Conservation (phyloP, 306 rosid species). For the Hippophae rhamnoides region DNA sequence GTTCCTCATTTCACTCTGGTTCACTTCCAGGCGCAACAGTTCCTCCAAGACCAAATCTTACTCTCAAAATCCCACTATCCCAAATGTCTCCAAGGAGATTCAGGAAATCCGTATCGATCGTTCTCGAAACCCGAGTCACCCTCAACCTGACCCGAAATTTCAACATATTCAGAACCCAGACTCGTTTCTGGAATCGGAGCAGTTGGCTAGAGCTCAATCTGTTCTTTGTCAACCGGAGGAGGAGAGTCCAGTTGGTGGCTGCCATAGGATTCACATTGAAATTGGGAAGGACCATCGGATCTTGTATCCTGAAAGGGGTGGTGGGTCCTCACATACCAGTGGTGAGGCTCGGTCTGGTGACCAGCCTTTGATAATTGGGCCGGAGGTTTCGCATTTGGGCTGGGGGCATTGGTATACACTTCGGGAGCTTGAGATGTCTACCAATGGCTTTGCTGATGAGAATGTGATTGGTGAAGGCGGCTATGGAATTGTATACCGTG, state of each 20-base stretch:
- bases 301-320: constrained; percentile 45
- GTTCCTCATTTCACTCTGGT: constrained; percentile 47
- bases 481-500: constrained; percentile 56
- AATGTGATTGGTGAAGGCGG: constrained; percentile 69
- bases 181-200: constrained; percentile 32
- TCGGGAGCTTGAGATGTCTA: constrained; percentile 47
- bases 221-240: constrained; percentile 34
- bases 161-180: constrained; percentile 20
- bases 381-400: constrained; percentile 60
- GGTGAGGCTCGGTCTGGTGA: constrained; percentile 47
- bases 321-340: constrained; percentile 41
- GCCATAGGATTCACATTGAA: constrained; percentile 39
- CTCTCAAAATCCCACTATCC: constrained; percentile 23
- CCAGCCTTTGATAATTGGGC: constrained; percentile 28
- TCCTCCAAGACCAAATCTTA: constrained; percentile 22
- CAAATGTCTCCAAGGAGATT: constrained; percentile 52
- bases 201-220: constrained; percentile 16
- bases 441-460: constrained; percentile 48
- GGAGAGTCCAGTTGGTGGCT: constrained; percentile 20
- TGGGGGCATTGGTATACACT: constrained; percentile 65
- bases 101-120: constrained; percentile 49
- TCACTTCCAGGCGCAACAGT: constrained; percentile 33
- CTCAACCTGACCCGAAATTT: constrained; percentile 26
- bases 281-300: constrained; percentile 58
- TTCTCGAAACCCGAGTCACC: constrained; percentile 20